phyloP scores from a whole-genome alignment of 2,329 filamentous ascomycete genomes.

The Lachnellula subtilissima region DNA sequence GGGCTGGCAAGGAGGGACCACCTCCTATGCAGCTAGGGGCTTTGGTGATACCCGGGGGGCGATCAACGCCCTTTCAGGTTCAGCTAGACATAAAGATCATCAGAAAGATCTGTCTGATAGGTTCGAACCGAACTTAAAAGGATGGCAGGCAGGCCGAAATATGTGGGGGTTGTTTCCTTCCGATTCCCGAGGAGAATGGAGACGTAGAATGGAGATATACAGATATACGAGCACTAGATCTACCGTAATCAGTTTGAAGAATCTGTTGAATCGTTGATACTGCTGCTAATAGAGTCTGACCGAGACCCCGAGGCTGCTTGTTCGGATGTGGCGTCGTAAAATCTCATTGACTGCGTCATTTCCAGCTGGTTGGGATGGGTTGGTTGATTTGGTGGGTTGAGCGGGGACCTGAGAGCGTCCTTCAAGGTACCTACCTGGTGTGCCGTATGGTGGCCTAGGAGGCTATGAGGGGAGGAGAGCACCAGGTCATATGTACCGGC shows the following conservation, averaged over 20 bases:
- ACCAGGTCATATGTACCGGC: too few relatives aligned
- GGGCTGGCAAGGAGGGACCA: too few relatives aligned
- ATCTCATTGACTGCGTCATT: background rate
- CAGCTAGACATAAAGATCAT: slow-evolving; percentile 8
- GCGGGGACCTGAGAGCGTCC: background rate
- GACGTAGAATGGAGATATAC: background rate
- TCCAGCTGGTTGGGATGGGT: background rate
- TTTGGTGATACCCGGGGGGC: background rate
- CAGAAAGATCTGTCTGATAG: slow-evolving; percentile 5
- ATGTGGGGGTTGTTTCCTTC: background rate
- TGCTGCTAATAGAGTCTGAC: too few relatives aligned
- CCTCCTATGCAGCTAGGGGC: background rate
- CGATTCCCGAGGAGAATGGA: background rate
- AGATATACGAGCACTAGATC: background rate
- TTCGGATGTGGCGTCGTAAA: background rate
- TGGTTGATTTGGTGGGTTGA: background rate
- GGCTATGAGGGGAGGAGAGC: background rate
- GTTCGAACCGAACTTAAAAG: background rate
- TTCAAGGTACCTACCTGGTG: too few relatives aligned
- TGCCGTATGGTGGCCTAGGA: too few relatives aligned
- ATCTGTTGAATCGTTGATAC: too few relatives aligned
- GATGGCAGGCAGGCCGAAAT: background rate
- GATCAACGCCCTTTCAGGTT: slow-evolving; percentile 2
- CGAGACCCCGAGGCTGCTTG: too few relatives aligned
- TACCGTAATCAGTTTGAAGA: too few relatives aligned